Evolutionary conservation across 2,329 filamentous ascomycete genomes (phyloP), one percentile per base, ranked within the genome.

Genomic region (Colletotrichum ledebouriae): DNA sequence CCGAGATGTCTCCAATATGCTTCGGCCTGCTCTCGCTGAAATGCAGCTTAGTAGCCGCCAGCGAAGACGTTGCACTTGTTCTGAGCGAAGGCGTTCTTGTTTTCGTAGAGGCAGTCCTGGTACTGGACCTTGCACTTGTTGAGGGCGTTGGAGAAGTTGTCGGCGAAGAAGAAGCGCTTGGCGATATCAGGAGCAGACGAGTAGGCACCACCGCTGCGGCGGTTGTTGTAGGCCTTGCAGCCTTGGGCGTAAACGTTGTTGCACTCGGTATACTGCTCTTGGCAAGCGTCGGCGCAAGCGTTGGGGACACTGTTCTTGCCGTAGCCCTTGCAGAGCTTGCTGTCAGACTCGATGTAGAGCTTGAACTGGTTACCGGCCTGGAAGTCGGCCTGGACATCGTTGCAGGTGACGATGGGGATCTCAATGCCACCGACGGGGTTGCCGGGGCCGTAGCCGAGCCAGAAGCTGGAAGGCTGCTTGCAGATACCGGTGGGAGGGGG

Each of bases 361-460:
- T 88, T 88, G 78, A 86, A 86, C 17, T 80, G 80, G 71, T 82
- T 81, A 60, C 72, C 72, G 9, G 71, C 25, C 33, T 72, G 70
- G 71, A 79, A 84, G 70, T 86, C 83, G 7, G 69, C 64, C 67
- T 78, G 74, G 46, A 83, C 71, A 71, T 88, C 85, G 76, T 87
- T 88, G 80, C 86, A 88, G 25, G 82, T 83, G 37, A 88, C 80
- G 63, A 85, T 76, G 52, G 86, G 86, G 59, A 88, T 77, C 22
- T 79, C 76, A 60, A 88, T 86, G 67, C 79, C 81, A 56, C 84
- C 86, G 15, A 87, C 84, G 3, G 84, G 81, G 58, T 81, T 89
- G 41, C 90, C 87, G 2, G 90, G 89, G 1, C 87, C 89, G 74
- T 94, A 95, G 59, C 88, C 89, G 72, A 85, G 87, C 75, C 85